Evolutionary conservation across 345 rosid species (phyloP), one percentile per base, ranked within the genome.

Genomic region (Citropsis articulata): DNA sequence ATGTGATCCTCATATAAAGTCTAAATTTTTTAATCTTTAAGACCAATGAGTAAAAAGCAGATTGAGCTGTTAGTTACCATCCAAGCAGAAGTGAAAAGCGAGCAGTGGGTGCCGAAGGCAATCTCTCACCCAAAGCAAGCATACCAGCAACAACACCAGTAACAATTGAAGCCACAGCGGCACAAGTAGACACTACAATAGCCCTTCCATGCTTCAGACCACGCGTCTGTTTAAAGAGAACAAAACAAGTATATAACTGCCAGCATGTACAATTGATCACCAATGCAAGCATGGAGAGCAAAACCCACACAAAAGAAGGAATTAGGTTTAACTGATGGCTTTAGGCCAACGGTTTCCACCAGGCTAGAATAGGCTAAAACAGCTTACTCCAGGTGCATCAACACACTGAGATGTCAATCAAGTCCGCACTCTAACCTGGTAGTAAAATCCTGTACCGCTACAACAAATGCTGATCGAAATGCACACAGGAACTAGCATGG

Each of bases 121-220:
- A 84, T 77, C 77, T 82, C 83, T 94, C 98, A 71, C 99, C 99
- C 78, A 96, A 77, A 71, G 94, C 97, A 69, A 94, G 89, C 96
- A 93, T 93, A 78, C 99, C 99, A 7, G 99, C 98, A 76, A 96
- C 89, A 66, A 96, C 98, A 72, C 99, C 98, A 50, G 98, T 94
- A 73, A 96, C 88, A 35, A 96, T 94, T 64, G 99, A 96, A 71
- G 98, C 97, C 75, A 96, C 95, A 24, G 98, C 98, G 69, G 98
- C 98, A 80, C 99, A 96, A 13, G 98, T 96, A 60, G 97, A 96
- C 16, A 94, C 90, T 56, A 96, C 92, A 10, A 96, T 92, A 72
- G 98, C 99, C 79, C 99, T 91, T 48, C 99, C 99, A 62, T 96
- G 97, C 84, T 96, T 96, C 30, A 96, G 85, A 78, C 98, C 99